These are phyloP conservation scores for Metschnikowia shivogae DNA, from an alignment of 805 yeast species.

Conservation along the genomic window DNA sequence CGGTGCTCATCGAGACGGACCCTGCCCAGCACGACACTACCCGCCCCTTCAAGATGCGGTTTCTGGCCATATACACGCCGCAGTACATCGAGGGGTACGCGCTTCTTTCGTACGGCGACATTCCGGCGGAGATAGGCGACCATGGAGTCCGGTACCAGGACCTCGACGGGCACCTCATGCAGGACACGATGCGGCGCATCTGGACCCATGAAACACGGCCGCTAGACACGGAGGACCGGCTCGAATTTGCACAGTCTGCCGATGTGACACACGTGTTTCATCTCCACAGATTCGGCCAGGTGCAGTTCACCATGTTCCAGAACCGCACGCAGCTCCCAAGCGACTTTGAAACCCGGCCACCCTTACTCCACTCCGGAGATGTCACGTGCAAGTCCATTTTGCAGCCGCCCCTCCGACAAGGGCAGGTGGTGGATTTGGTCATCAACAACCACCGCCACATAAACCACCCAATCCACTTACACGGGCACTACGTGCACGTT, in stretches of 20 bases:
- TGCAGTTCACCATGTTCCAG: conserved; percentile 24
- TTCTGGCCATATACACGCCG: conserved; percentile 26
- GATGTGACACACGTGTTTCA: conserved; percentile 26
- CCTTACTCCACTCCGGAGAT: conserved; percentile 11
- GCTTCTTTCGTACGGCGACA: conserved; percentile 20
- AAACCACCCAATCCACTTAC: conserved; percentile 34
- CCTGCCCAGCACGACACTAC: conserved; percentile 14
- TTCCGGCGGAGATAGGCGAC: background rate
- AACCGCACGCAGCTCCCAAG: conserved; percentile 16
- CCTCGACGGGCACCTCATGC: conserved; percentile 19
- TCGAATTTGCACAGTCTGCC: conserved; percentile 14
- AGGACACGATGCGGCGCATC: conserved; percentile 9
- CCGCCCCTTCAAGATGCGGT: conserved; percentile 23
- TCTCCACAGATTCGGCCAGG: conserved; percentile 28
- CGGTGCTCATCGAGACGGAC: conserved; percentile 24
- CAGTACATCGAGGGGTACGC: conserved; percentile 28
- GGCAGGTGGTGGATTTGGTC: conserved; percentile 30
- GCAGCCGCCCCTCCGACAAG: conserved; percentile 18
- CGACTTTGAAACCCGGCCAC: conserved; percentile 25
- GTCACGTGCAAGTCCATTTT: background rate
- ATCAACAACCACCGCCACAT: conserved; percentile 25
- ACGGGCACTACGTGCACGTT: conserved; percentile 31
- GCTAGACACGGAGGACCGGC: conserved; percentile 8
- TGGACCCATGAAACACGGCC: conserved; percentile 21
- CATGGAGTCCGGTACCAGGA: conserved; percentile 22